Evolutionary conservation across 345 rosid species (phyloP), one percentile per base, ranked within the genome.

Genomic region (Euphorbia tirucalli): DNA sequence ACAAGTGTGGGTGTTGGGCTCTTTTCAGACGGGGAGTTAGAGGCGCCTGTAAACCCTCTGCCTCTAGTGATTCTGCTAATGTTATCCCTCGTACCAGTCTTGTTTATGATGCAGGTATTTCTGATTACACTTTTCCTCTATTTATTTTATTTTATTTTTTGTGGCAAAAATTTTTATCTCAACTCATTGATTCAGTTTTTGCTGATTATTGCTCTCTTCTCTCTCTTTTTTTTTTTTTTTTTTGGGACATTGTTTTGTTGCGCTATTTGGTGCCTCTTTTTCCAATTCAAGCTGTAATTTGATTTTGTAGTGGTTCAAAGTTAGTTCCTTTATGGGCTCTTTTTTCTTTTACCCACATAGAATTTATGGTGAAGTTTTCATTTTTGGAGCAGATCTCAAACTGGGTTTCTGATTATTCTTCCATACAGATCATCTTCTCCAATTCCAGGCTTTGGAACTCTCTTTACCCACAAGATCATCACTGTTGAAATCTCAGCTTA

Each of bases 91-190:
- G 90, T 64, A 85, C 92, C 56, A 87, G 89, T 78, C 89, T 87
- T 43, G 92, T 89, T 79, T 89, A 87, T 76, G 95, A 89, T 77
- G 95, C 95, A 64, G 92, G 92, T 87, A 73, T 48, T 11, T n/a
- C n/a, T n/a, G n/a, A n/a, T n/a, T n/a, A n/a, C n/a, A n/a, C n/a
- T n/a, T n/a, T n/a, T n/a, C n/a, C n/a, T n/a, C n/a, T n/a, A n/a
- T n/a, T n/a, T n/a, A n/a, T n/a, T n/a, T n/a, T n/a, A n/a, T n/a
- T n/a, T n/a, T n/a, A n/a, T n/a, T n/a, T n/a, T n/a, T n/a, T n/a
- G n/a, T n/a, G n/a, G n/a, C n/a, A n/a, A n/a, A n/a, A n/a, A n/a
- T n/a, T n/a, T n/a, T n/a, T n/a, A n/a, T n/a, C n/a, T n/a, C n/a
- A n/a, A n/a, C n/a, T n/a, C n/a, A n/a, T n/a, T n/a, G n/a, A n/a